Evolutionary conservation across 371 early-diverging fungal genomes (phyloP).

Genomic region (Mortierella sp.): DNA sequence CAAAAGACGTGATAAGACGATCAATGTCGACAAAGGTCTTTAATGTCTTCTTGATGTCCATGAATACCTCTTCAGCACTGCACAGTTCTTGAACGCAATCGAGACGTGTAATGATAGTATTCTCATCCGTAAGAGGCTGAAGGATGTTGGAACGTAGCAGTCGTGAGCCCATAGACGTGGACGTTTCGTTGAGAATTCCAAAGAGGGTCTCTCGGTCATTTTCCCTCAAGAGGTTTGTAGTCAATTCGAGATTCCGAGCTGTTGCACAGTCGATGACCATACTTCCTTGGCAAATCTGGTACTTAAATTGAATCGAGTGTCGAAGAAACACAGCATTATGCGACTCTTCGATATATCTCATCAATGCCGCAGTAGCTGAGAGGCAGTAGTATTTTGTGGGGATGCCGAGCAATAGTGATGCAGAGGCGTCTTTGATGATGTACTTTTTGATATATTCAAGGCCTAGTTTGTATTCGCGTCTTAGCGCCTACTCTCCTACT

Average conservation of each 20-base stretch:
- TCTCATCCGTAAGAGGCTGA: conserved; percentile 68
- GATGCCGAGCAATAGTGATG: conserved; percentile 55
- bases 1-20: conserved; percentile 60
- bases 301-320: conserved; percentile 73
- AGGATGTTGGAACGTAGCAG: conserved; percentile 78
- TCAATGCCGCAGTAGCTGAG: conserved; percentile 37
- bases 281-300: conserved; percentile 67
- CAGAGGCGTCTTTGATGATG: conserved; percentile 57
- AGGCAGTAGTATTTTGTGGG: conserved; percentile 60
- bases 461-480: conserved; percentile 36
- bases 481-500: no score
- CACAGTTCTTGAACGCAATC: conserved; percentile 42
- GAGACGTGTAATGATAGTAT: conserved; percentile 48
- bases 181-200: conserved; percentile 66
- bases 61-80: conserved; percentile 20
- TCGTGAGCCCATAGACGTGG: conserved; percentile 79
- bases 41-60: conserved; percentile 21
- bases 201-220: conserved; percentile 61
- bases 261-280: conserved; percentile 71
- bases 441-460: conserved; percentile 59
- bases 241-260: conserved; percentile 74
- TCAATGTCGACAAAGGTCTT: conserved; percentile 60
- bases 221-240: conserved; percentile 56
- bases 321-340: conserved; percentile 61
- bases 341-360: conserved; percentile 64